phyloP scores from a whole-genome alignment of 2,329 filamentous ascomycete species.

The Metarhizium album region DNA sequence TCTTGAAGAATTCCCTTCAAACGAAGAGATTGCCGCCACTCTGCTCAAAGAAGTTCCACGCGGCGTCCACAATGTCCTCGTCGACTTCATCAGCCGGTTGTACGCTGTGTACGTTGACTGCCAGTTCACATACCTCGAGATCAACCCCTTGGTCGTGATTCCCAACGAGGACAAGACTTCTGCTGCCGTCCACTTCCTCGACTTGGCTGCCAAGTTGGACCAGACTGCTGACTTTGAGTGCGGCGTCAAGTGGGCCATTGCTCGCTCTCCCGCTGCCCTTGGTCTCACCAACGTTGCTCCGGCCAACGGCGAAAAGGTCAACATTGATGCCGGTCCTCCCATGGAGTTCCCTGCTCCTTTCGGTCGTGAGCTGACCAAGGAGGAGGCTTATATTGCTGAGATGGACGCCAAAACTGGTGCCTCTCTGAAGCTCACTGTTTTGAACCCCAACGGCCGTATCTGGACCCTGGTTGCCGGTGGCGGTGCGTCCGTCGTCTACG shows the following conservation, averaged over 20 bases:
- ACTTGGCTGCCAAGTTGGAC: constrained; percentile 96
- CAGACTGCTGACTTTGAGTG: constrained; percentile 99
- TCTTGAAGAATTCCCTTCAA: constrained; percentile 87
- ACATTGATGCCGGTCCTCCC: constrained; percentile 88
- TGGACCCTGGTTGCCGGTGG: constrained; percentile 99
- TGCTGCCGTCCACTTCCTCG: constrained; percentile 93
- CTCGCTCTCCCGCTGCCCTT: constrained; percentile 78
- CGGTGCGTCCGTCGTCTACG: constrained; percentile 98
- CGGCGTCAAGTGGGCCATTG: constrained; percentile 97
- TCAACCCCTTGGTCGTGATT: constrained; percentile 97
- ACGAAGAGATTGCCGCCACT: constrained; percentile 76
- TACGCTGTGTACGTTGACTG: constrained; percentile 99
- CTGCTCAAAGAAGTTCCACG: constrained; percentile 89
- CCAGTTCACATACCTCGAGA: constrained; percentile 99
- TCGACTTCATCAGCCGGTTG: constrained; percentile 97
- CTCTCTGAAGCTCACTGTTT: constrained; percentile 93
- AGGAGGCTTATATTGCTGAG: constrained; percentile 98
- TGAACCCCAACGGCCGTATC: constrained; percentile 84
- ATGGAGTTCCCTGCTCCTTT: constrained; percentile 99
- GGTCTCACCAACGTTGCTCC: constrained; percentile 62
- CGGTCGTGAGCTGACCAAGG: constrained; percentile 95
- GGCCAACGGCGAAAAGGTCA: constrained; percentile 63
- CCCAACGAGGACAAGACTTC: constrained; percentile 88
- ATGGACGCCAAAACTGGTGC: constrained; percentile 99
- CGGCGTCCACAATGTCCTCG: constrained; percentile 93